Conservation (phyloP, 2,329 filamentous ascomycete genomes). For the Fusarium circinatum region DNA sequence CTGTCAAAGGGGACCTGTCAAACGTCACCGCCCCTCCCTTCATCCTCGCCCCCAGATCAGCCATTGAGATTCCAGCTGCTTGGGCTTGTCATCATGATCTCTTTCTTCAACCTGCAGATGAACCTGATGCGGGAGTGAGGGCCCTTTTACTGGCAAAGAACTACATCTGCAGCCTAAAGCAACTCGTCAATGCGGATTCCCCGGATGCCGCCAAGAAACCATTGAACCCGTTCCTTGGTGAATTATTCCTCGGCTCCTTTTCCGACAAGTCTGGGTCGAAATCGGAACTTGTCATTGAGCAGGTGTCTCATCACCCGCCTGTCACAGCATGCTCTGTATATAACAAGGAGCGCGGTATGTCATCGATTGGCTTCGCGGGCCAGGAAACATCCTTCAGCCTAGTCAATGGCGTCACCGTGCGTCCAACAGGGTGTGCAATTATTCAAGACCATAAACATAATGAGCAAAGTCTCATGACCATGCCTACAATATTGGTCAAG, state of each 20-base stretch:
- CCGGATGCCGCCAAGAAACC: constrained; percentile 54
- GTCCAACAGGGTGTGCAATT: constrained; percentile 12
- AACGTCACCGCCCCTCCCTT: constrained; percentile 63
- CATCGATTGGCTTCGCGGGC: constrained; percentile 3
- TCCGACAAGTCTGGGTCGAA: constrained; percentile 40
- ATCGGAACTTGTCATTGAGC: constrained; percentile 53
- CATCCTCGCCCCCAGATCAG: constrained; percentile 59
- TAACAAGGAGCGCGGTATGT: constrained; percentile 17
- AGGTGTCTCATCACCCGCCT: constrained; percentile 64
- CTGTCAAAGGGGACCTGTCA: constrained; percentile 60
- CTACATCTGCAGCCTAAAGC: constrained; percentile 16
- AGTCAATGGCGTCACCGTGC: constrained; percentile 9
- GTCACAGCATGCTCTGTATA: constrained; percentile 54
- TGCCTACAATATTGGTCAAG: constrained; percentile 21
- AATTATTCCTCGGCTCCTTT: constrained; percentile 58
- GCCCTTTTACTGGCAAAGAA: constrained; percentile 9
- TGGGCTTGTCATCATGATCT: constrained; percentile 50
- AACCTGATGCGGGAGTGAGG: constrained; percentile 16
- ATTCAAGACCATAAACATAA: constrained; percentile 12
- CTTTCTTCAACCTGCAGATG: constrained; percentile 20
- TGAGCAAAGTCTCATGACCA: constrained; percentile 15
- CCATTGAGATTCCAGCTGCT: constrained; percentile 62
- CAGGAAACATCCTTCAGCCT: constrained; percentile 24
- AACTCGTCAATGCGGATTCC: constrained; percentile 9
- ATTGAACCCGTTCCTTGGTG: constrained; percentile 63